Conservation (phyloP, 1,139 yeast genomes). For the Candida tunisiensis region DNA sequence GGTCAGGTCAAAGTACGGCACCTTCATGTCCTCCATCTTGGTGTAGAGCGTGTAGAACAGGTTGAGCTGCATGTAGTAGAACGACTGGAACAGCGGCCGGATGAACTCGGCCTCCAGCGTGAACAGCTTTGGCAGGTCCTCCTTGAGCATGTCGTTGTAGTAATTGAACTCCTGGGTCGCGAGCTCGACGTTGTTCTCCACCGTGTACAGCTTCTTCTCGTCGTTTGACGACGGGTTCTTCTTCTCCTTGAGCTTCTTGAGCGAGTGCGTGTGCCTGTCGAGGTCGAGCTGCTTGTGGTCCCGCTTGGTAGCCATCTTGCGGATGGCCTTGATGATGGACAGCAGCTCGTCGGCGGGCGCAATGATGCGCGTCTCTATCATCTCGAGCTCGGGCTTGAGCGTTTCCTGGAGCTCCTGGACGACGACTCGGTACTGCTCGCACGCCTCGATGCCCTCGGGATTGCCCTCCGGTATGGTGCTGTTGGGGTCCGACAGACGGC, state of each 20-base stretch:
- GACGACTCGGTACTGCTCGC: constrained; percentile 79
- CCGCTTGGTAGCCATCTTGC: constrained; percentile 91
- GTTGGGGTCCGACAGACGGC: constrained; percentile 79
- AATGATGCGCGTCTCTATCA: constrained; percentile 79
- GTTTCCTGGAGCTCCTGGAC: constrained; percentile 75
- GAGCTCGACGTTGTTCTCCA: constrained; percentile 76
- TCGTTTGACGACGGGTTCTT: constrained; percentile 74
- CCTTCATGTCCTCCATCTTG: constrained; percentile 89
- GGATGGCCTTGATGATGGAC: constrained; percentile 60
- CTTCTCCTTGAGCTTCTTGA: constrained; percentile 61
- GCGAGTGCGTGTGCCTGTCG: constrained; percentile 62
- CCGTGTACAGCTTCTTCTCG: constrained; percentile 76
- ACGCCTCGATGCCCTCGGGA: constrained; percentile 90
- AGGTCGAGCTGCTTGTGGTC: constrained; percentile 90
- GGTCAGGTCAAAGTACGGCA: constrained; percentile 80
- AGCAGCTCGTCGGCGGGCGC: constrained; percentile 86
- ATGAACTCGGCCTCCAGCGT: constrained; percentile 83
- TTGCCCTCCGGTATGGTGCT: constrained; percentile 79
- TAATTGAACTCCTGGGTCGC: constrained; percentile 95
- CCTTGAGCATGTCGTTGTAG: constrained; percentile 85
- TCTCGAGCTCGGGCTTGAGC: constrained; percentile 80
- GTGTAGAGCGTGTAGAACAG: constrained; percentile 83
- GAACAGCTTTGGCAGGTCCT: constrained; percentile 75
- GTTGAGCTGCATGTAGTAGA: constrained; percentile 95
- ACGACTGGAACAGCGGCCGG: constrained; percentile 80